Evolutionary conservation across 306 rosid genomes (phyloP), one percentile per base, ranked within the genome.

Genomic region (Comarum palustre): DNA sequence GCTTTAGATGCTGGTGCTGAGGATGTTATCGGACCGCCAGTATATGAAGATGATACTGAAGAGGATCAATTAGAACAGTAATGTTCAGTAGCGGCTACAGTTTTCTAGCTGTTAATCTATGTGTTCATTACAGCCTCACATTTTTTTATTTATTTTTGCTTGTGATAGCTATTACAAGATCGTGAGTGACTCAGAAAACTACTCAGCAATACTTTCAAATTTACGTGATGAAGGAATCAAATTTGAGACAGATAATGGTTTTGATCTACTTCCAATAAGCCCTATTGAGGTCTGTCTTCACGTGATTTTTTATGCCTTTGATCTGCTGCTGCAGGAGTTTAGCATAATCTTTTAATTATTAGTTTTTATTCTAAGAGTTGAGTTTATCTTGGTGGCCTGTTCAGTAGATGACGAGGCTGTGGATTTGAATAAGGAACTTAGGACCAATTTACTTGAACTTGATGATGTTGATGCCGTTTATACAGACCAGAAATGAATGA

Each of bases 401-500:
- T 76, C 86, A 91, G 97, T 88, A 78, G 96, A 94, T 54, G 97
- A 89, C 11, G 98, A 94, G 79, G 96, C 98, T 67, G 70, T 84
- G 89, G 98, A 88, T 38, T 88, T 91, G 85, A 94, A 94, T 87
- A 85, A 84, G 81, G 97, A 91, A 76, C 96, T 94, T 71, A 83
- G 88, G 87, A 76, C 69, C 79, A 85, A 88, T 62, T 85, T 91
- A 79, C 97, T 91, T 31, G 96, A 94, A 73, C 98, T 94, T 51
- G 96, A 94, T 68, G 98, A 94, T 76, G 98, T 94, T 51, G 97
- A 91, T 71, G 96, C 98, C 39, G 95, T 94, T 81, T 94, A 91
- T 80, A 94, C 92, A 0, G 97, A 94, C 81, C 98, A 91, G 81
- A 90, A 82, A 77, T 89, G 85, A 84, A 66, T 46, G 47, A 46